These are phyloP conservation scores for Metarhizium guizhouense DNA, from an alignment of 2,329 filamentous ascomycete genomes.

Conservation along the genomic window DNA sequence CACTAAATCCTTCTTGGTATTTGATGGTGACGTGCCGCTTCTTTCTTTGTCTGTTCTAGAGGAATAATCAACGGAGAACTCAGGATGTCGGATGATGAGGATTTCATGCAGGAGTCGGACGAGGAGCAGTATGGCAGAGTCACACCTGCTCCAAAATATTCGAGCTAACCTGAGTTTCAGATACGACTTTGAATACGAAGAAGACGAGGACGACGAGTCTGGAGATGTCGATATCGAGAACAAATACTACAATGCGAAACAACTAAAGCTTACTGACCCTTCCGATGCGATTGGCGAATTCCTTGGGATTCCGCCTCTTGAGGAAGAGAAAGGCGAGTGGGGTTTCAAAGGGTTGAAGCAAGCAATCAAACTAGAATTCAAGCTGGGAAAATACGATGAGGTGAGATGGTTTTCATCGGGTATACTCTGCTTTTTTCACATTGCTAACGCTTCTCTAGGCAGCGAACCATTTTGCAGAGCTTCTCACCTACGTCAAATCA, in stretches of 20 bases:
- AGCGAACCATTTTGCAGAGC: constrained; percentile 84
- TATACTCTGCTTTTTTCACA: not conserved
- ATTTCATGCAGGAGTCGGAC: constrained; percentile 40
- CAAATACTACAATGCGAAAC: constrained; percentile 99
- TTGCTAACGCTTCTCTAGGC: constrained; percentile 44
- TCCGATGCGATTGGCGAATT: constrained; percentile 89
- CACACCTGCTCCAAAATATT: not conserved
- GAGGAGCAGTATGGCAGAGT: constrained; percentile 30
- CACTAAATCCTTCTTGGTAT: constrained; percentile 6
- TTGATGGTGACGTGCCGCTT: not conserved
- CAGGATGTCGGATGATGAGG: constrained; percentile 43
- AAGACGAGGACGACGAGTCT: constrained; percentile 77
- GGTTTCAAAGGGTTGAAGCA: constrained; percentile 98
- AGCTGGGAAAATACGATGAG: constrained; percentile 78
- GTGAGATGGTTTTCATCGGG: constrained; percentile 29
- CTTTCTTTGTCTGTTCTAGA: not conserved
- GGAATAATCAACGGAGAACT: not conserved
- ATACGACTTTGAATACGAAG: constrained; percentile 98
- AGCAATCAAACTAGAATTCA: constrained; percentile 94
- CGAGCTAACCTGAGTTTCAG: constrained; percentile 16
- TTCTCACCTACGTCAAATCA: constrained; percentile 94
- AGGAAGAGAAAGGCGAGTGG: constrained; percentile 93
- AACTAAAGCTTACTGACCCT: constrained; percentile 80
- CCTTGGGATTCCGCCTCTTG: constrained; percentile 72
- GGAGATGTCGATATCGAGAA: constrained; percentile 96